Evolutionary conservation across 2,329 filamentous ascomycete genomes (phyloP).

Genomic region (Corinectria fuckeliana): DNA sequence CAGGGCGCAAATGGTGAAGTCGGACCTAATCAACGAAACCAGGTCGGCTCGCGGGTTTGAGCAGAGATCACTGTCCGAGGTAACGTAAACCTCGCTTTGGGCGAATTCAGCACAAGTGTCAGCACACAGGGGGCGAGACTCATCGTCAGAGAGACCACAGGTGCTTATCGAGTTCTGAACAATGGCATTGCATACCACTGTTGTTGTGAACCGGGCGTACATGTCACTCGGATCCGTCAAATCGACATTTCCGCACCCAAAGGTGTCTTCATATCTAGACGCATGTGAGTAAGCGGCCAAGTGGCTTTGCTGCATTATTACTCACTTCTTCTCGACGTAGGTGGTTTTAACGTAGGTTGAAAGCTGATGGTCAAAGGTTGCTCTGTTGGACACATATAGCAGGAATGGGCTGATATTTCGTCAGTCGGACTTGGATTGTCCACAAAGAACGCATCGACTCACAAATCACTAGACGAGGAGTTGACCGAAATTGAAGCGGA

Average conservation of each 20-base stretch:
- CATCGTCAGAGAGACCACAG: slow-evolving; percentile 70
- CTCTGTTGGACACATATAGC: slow-evolving; percentile 75
- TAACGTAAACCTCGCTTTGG: slow-evolving; percentile 85
- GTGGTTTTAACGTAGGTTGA: slow-evolving; percentile 73
- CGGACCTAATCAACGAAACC: slow-evolving; percentile 81
- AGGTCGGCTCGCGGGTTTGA: slow-evolving; percentile 69
- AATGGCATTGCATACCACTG: slow-evolving; percentile 90
- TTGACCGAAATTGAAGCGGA: slow-evolving; percentile 74
- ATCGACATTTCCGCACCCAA: slow-evolving; percentile 82
- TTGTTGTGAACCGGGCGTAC: slow-evolving; percentile 93
- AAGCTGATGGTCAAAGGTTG: slow-evolving; percentile 80
- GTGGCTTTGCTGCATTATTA: slow-evolving; percentile 2
- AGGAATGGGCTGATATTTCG: slow-evolving; percentile 75
- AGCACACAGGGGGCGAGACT: slow-evolving; percentile 82
- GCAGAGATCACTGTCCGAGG: slow-evolving; percentile 77
- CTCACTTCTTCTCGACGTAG: slow-evolving; percentile 82
- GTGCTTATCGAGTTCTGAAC: slow-evolving; percentile 82
- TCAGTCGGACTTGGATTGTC: slow-evolving; percentile 19
- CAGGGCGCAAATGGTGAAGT: slow-evolving; percentile 88
- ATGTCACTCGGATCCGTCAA: slow-evolving; percentile 79
- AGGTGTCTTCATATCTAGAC: slow-evolving; percentile 75
- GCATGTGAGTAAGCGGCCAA: slow-evolving; percentile 16
- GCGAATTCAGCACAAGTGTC: slow-evolving; percentile 88
- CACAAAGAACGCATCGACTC: slow-evolving; percentile 43
- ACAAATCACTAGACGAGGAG: slow-evolving; percentile 68